Evolutionary conservation across 148 eudicot species (phyloP).

Genomic region (Dianthus caryophyllus): DNA sequence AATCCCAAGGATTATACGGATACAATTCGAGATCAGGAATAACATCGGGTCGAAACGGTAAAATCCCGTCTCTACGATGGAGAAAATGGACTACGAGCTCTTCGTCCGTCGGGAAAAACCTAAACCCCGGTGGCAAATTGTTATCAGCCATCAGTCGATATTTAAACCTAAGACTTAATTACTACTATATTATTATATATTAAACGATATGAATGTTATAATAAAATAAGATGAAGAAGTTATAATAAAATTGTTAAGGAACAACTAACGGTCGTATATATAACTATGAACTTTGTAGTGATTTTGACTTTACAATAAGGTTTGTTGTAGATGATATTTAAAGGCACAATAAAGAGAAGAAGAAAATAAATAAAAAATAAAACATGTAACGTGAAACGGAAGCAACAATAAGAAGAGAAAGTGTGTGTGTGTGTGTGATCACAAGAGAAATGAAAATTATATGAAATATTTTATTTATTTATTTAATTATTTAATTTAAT

Average conservation of each 20-base stretch:
- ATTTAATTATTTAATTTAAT: too few species aligned
- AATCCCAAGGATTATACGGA: slow-evolving; percentile 87
- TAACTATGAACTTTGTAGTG: slow-evolving; percentile 1
- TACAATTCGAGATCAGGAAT: slow-evolving; percentile 86
- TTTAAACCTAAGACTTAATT: background rate
- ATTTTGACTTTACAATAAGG: background rate
- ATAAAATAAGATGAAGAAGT: background rate
- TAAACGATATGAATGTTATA: too few species aligned
- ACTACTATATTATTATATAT: background rate
- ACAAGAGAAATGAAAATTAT: too few species aligned
- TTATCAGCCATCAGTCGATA: slow-evolving; percentile 27
- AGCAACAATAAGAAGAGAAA: slow-evolving; percentile 22
- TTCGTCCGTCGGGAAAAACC: slow-evolving; percentile 72
- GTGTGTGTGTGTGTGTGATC: background rate
- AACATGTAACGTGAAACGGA: slow-evolving; percentile 28
- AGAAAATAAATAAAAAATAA: too few species aligned
- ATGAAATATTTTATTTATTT: too few species aligned
- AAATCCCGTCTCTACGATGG: slow-evolving; percentile 53
- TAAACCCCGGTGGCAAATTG: slow-evolving; percentile 76
- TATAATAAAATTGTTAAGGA: background rate
- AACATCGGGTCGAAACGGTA: slow-evolving; percentile 74
- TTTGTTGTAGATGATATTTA: slow-evolving; percentile 25
- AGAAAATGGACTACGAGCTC: slow-evolving; percentile 82
- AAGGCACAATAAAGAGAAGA: slow-evolving; percentile 3
- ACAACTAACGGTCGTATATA: background rate